Base-by-base conservation (phyloP, 495 filamentous ascomycete genomes). In the Penicilliopsis zonata region DNA sequence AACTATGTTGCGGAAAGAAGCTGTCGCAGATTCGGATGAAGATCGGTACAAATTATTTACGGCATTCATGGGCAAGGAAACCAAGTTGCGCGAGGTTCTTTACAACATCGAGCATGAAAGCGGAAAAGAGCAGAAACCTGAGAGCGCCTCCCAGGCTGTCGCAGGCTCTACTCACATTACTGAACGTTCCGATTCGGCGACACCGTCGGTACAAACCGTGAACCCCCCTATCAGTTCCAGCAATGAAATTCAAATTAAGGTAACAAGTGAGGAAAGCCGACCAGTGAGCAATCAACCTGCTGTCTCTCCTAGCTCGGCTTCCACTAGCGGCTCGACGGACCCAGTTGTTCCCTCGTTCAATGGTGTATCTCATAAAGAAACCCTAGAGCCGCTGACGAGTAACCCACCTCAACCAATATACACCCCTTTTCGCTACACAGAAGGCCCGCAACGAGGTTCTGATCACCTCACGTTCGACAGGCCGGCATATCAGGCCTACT, bases 1-100 rank as follows among this genome's bases (percentile, higher is more conserved):
- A 12, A 56, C 64, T 6, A 70, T 70, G 64, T 40, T 72, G 14
- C 64, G 60, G 16, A 69, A 72, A 40, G 68, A 72, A 41, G 57
- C 61, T 13, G 55, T 60, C 15, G 65, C 63, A 8, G 57, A 65
- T 28, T 61, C 57, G 2, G 63, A 72, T 33, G 48, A 55, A 32
- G 67, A 72, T 28, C 61, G 66, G 18, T 58, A 59, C 34, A 62
- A 63, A 32, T 59, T 70, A 17, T 72, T 72, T 33, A 68, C 57
- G 3, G 53, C 59, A 6, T 72, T 72, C 32, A 58, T 58, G 23
- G 53, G 49, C 9, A 67, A 69, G 34, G 68, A 72, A 40, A 62
- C 53, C 6, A 67, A 67, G 23, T 52, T 72, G 5, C 61, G 68
- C 16, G 65, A 68, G 27, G 57, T 72, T 17, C 43, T 72, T 2